Evolutionary conservation across 495 filamentous ascomycete species (phyloP).

Genomic region (Penicillium cataractarum): DNA sequence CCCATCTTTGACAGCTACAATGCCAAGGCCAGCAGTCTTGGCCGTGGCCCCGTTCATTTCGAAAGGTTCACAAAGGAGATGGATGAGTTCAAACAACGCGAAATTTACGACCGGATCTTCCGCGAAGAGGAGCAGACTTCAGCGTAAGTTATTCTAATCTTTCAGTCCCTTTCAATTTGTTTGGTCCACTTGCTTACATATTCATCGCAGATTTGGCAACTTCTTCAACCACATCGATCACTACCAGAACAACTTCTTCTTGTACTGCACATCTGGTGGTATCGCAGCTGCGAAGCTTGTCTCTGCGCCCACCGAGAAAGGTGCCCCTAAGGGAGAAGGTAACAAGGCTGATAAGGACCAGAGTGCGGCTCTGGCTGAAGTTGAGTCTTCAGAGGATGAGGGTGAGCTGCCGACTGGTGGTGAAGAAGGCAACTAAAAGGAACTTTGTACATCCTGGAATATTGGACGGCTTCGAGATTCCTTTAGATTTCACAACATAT

Average conservation of each 20-base stretch:
- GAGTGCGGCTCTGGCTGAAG: slow-evolving; percentile 35
- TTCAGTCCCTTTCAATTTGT: neutral
- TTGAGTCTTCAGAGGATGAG: slow-evolving; percentile 40
- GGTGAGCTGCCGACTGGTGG: slow-evolving; percentile 18
- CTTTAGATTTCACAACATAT: neutral
- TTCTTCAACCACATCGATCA: slow-evolving; percentile 88
- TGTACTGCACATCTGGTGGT: slow-evolving; percentile 73
- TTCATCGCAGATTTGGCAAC: slow-evolving; percentile 61
- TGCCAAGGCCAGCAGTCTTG: slow-evolving; percentile 54
- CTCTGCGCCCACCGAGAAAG: slow-evolving; percentile 14
- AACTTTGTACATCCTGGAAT: neutral
- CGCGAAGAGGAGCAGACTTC: slow-evolving; percentile 80
- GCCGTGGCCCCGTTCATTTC: slow-evolving; percentile 75
- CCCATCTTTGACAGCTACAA: slow-evolving; percentile 92
- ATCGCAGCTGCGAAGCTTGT: slow-evolving; percentile 53
- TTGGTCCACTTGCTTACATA: slow-evolving; percentile 11
- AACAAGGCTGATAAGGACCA: slow-evolving; percentile 24
- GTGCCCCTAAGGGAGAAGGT: neutral
- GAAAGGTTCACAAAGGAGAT: slow-evolving; percentile 75
- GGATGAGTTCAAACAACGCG: slow-evolving; percentile 83
- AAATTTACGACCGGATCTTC: slow-evolving; percentile 93
- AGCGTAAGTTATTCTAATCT: slow-evolving; percentile 55
- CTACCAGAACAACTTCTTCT: slow-evolving; percentile 70
- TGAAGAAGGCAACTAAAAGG: slow-evolving; percentile 24
- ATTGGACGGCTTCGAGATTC: neutral